Conservation (phyloP, 2,329 filamentous ascomycete genomes). For the Pyricularia sp. region DNA sequence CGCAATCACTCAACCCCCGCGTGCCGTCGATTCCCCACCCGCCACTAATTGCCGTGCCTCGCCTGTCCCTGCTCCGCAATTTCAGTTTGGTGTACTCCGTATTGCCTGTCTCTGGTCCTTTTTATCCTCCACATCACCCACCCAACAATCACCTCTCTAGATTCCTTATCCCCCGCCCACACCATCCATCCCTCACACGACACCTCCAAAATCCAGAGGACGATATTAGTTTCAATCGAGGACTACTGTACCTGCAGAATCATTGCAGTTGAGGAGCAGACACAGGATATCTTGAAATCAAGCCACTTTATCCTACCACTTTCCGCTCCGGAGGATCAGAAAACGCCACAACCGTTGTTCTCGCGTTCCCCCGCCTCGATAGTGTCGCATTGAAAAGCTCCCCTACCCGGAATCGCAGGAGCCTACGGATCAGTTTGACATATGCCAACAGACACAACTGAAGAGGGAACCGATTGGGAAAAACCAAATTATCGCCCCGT, state of each 20-base stretch:
- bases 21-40: not conserved
- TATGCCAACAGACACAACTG: not conserved
- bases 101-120: not conserved
- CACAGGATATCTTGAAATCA: not conserved
- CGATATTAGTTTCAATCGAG: not conserved
- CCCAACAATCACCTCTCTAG: not conserved
- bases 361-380: not conserved
- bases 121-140: not conserved
- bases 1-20: not conserved
- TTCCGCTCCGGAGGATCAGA: not conserved
- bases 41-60: not conserved
- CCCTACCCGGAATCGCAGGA: not conserved
- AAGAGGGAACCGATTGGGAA: not conserved
- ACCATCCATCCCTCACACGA: not conserved
- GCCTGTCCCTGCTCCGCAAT: constrained; percentile 4
- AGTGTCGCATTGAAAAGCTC: not conserved
- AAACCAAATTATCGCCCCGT: not conserved
- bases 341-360: not conserved
- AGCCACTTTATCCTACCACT: not conserved
- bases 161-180: not conserved
- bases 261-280: not conserved
- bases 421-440: not conserved
- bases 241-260: not conserved
- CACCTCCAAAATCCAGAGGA: not conserved
- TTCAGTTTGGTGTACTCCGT: not conserved